These are phyloP conservation scores for Diplogelasinospora grovesii DNA, from an alignment of 495 filamentous ascomycete species.

Conservation along the genomic window DNA sequence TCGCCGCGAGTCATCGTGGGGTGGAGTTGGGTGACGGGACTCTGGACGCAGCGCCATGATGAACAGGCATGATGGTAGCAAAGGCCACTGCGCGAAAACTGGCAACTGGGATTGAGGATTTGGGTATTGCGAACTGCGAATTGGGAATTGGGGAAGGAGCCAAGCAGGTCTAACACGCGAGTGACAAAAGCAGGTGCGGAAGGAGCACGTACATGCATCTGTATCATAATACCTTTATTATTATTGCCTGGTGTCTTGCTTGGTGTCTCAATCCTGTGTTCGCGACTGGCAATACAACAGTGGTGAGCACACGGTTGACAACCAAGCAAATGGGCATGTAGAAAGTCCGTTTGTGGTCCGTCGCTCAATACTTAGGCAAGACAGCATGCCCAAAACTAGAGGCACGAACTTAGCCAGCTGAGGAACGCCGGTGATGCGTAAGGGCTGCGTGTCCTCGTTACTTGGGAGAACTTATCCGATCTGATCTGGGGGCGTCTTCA, in stretches of 20 bases:
- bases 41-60: conserved; percentile 22
- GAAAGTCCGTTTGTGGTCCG: background rate
- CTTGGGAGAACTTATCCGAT: too few relatives aligned
- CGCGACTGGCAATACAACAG: conserved; percentile 3
- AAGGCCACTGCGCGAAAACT: conserved; percentile 1
- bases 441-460: background rate
- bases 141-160: conserved; percentile 2
- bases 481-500: too few relatives aligned
- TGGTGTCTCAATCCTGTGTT: conserved; percentile 1
- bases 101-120: background rate
- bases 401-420: background rate
- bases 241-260: conserved; percentile 8
- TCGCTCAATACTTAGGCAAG: background rate
- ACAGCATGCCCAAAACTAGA: background rate
- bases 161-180: background rate
- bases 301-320: background rate
- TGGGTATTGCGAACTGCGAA: background rate
- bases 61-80: conserved; percentile 25
- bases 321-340: background rate
- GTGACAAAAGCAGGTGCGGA: conserved; percentile 7
- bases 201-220: conserved; percentile 25
- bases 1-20: conserved; percentile 5
- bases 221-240: conserved; percentile 25
- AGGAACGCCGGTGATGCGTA: background rate
- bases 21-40: conserved; percentile 17